These are phyloP conservation scores for Sclerospora graminicola DNA, from an alignment of 352 stramenopile genomes.

Conservation along the genomic window DNA sequence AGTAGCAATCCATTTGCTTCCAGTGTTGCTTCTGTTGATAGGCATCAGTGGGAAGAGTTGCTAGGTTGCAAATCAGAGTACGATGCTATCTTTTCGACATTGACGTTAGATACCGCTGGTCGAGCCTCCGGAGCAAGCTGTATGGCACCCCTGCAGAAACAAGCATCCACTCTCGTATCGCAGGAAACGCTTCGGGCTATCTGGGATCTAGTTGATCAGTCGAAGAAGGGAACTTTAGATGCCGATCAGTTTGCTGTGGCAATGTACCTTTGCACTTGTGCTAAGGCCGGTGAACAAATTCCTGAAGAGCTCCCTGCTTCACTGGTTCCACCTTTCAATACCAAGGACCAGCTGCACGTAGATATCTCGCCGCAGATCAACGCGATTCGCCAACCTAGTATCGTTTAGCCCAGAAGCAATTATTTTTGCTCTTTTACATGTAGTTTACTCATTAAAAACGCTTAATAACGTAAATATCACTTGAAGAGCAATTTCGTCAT, in stretches of 20 bases:
- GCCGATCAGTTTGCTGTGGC: conserved; percentile 86
- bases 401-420: no score
- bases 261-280: conserved; percentile 79
- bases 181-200: conserved; percentile 74
- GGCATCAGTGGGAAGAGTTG: conserved; percentile 50
- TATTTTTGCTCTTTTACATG: no score
- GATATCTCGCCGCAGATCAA: no score
- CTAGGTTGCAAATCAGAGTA: conserved; percentile 58
- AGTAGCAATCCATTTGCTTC: conserved; percentile 21
- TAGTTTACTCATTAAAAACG: no score
- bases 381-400: no score
- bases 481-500: no score
- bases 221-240: conserved; percentile 84
- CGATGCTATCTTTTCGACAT: conserved; percentile 73
- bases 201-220: conserved; percentile 87
- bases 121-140: conserved; percentile 54
- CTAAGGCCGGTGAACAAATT: conserved; percentile 61
- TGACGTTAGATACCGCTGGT: conserved; percentile 45
- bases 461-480: no score
- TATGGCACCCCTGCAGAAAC: conserved; percentile 65
- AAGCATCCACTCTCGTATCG: conserved; percentile 34
- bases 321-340: conserved; percentile 50
- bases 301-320: conserved; percentile 42
- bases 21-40: conserved; percentile 23
- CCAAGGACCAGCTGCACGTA: no score